A percentile compares a stretch with the other conserved stretches of the same genome.
phyloP scores from a whole-genome alignment of 2,329 filamentous ascomycete species.

The Byssochlamys sp. region DNA sequence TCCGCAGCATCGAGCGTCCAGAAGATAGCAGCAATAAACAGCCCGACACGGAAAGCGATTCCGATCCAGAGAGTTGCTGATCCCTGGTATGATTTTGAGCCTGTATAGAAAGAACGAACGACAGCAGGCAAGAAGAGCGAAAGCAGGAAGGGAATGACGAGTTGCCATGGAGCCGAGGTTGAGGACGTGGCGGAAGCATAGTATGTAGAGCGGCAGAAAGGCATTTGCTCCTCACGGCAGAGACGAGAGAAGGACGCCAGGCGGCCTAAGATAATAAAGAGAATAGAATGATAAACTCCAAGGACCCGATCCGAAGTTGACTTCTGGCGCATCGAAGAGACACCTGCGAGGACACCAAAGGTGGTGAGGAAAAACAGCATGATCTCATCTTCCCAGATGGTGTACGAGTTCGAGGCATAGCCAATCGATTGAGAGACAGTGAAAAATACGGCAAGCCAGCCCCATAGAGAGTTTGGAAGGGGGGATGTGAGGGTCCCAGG shows the following conservation, averaged over 20 bases:
- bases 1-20: constrained; percentile 87
- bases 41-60: constrained; percentile 63
- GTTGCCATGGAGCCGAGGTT: constrained; percentile 83
- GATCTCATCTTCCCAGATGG: constrained; percentile 96
- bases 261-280: constrained; percentile 71
- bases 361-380: constrained; percentile 82
- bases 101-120: constrained; percentile 71
- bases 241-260: constrained; percentile 79
- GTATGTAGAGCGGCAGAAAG: constrained; percentile 88
- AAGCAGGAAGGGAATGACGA: constrained; percentile 67
- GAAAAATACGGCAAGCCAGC: constrained; percentile 73
- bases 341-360: constrained; percentile 66
- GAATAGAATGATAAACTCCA: constrained; percentile 72
- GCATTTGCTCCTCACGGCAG: constrained; percentile 97
- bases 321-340: constrained; percentile 66
- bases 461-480: constrained; percentile 70
- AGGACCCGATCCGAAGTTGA: constrained; percentile 59
- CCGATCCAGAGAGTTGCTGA: constrained; percentile 77
- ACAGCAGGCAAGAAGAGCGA: constrained; percentile 63
- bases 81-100: constrained; percentile 80
- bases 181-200: constrained; percentile 87
- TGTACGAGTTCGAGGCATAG: constrained; percentile 95
- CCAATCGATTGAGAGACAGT: constrained; percentile 81
- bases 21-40: constrained; percentile 68
- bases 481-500: constrained; percentile 39